Base-by-base conservation (phyloP, 2,329 filamentous ascomycete species). In the Colletotrichum endophyticum region DNA sequence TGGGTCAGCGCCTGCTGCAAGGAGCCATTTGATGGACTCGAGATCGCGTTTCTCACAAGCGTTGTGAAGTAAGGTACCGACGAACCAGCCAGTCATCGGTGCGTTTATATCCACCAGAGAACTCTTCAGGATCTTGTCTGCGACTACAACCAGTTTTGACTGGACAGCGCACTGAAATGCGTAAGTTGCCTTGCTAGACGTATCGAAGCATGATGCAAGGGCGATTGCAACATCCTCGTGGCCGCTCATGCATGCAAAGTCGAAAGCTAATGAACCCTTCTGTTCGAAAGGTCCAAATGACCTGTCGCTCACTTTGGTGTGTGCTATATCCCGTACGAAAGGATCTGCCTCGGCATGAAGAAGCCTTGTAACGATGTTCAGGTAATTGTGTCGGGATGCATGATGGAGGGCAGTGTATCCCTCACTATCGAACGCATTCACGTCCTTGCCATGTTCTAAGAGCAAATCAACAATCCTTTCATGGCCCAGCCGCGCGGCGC, bases 271-370 rank as follows among this genome's bases (percentile, higher is more conserved):
- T n/a, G 56, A 59, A 4, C 30, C 19, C 8, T 28, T 30, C n/a
- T 49, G n/a, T 71, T 27, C 32, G n/a, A 22, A 7, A 53, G 3
- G 1, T 53, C n/a, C 11, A 13, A 53, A 53, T 22, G n/a, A 22
- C 44, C n/a, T 53, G 9, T 53, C n/a, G n/a, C 44, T 12, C 34
- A 19, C 16, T 34, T 16, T 13, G 13, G 22, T 79, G 67, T 82
- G 84, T 7, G 66, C 19, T 1, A 81, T 9, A 19, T 32, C 62
- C 36, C 36, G n/a, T 8, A 30, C 81, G 4, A 84, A 70, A 1
- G 84, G 83, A 59, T 84, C 77, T 2, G 85, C 83, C 12, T 84
- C 86, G 32, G 84, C 84, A 13, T 82, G 77, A 6, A 88, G 77
- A 6, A 88, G 77, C 4, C 79, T 71, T 12, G 64, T 76, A 4